A percentile compares a stretch with the other conserved stretches of the same genome.
Evolutionary conservation across 2,329 filamentous ascomycete genomes (phyloP).

Genomic region (Hypoxylon sp.): DNA sequence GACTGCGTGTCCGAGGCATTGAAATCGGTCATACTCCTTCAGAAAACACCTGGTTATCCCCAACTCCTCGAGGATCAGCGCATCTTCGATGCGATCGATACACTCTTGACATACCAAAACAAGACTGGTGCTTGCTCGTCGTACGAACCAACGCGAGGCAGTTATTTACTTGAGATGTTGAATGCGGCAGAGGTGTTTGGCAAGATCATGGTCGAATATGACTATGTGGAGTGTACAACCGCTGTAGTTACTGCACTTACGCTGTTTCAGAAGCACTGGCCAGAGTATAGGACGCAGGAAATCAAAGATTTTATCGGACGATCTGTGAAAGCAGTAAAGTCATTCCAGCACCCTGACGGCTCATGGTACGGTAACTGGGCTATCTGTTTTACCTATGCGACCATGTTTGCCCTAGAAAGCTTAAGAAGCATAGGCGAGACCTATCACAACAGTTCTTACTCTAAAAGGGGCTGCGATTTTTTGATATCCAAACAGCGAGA

Average conservation of each 20-base stretch:
- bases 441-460: slow-evolving; percentile 77
- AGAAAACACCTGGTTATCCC: slow-evolving; percentile 81
- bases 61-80: slow-evolving; percentile 79
- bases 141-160: slow-evolving; percentile 86
- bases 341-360: slow-evolving; percentile 81
- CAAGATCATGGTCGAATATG: slow-evolving; percentile 98
- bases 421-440: slow-evolving; percentile 84
- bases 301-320: slow-evolving; percentile 78
- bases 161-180: slow-evolving; percentile 81
- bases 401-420: slow-evolving; percentile 94
- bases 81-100: slow-evolving; percentile 89
- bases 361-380: slow-evolving; percentile 98
- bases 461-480: slow-evolving; percentile 85
- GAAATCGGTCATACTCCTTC: slow-evolving; percentile 86
- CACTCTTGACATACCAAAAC: slow-evolving; percentile 92
- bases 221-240: slow-evolving; percentile 97
- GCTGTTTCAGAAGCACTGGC: slow-evolving; percentile 84
- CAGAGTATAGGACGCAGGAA: slow-evolving; percentile 80
- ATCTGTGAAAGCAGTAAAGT: slow-evolving; percentile 86
- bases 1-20: slow-evolving; percentile 94
- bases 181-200: slow-evolving; percentile 98
- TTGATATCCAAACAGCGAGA: slow-evolving; percentile 84
- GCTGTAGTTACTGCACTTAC: slow-evolving; percentile 90
- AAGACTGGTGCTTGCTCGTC: slow-evolving; percentile 85
- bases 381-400: slow-evolving; percentile 97